Evolutionary conservation across 352 stramenopile species (phyloP).

Genomic region (Thalassiosira hispida): DNA sequence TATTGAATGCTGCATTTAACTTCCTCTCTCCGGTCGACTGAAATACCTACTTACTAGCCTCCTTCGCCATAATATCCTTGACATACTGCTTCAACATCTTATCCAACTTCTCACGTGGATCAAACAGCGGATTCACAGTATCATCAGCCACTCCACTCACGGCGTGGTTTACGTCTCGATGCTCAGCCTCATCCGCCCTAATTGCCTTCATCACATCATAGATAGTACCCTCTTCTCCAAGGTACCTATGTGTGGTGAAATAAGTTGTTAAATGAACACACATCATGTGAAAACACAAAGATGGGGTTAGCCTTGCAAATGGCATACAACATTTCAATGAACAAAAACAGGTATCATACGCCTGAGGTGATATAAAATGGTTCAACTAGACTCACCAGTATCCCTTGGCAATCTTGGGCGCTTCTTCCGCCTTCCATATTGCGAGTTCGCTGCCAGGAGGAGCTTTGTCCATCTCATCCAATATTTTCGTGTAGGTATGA

Average conservation of each 20-base stretch:
- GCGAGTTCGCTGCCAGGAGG: conserved; percentile 81
- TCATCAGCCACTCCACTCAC: conserved; percentile 58
- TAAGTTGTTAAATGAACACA: too few species aligned
- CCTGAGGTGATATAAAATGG: too few species aligned
- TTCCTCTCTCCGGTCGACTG: too few species aligned
- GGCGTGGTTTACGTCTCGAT: conserved; percentile 91
- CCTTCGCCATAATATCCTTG: conserved; percentile 72
- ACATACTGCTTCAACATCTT: conserved; percentile 80
- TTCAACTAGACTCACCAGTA: too few species aligned
- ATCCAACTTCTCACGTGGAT: conserved; percentile 74
- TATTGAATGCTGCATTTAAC: too few species aligned
- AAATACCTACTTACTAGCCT: conserved; percentile 1
- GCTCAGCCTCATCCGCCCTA: conserved; percentile 90
- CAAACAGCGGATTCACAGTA: conserved; percentile 71
- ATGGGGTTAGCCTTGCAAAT: too few species aligned
- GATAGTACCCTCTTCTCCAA: conserved; percentile 86
- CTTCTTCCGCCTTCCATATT: conserved; percentile 84
- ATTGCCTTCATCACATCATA: conserved; percentile 91
- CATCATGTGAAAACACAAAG: too few species aligned
- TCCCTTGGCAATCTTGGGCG: conserved; percentile 87
- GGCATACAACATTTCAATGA: too few species aligned
- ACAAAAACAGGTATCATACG: too few species aligned
- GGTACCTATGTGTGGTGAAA: too few species aligned
- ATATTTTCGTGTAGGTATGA: conserved; percentile 89
- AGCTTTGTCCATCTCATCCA: conserved; percentile 89